phyloP scores from a whole-genome alignment of 345 rosid species.

The Syzygium jambos region DNA sequence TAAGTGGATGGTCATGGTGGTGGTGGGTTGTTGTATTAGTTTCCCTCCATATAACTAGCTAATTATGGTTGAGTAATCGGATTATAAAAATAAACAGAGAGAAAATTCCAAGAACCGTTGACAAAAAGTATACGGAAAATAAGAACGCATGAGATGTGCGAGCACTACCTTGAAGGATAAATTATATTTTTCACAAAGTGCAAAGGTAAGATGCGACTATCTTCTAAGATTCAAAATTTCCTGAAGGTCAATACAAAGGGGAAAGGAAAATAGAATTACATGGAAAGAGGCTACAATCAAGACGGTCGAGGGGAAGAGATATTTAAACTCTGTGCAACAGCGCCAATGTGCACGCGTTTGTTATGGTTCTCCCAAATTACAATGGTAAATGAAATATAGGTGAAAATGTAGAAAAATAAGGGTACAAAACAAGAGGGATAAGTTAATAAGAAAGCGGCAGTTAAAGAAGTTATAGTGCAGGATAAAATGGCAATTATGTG shows the following conservation, averaged over 20 bases:
- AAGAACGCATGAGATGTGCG: too few species aligned
- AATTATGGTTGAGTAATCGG: neutral
- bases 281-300: neutral
- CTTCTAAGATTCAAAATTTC: neutral
- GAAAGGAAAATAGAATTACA: too few species aligned
- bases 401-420: neutral
- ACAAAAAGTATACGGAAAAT: too few species aligned
- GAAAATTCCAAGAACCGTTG: too few species aligned
- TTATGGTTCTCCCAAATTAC: neutral
- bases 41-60: neutral
- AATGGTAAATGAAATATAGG: neutral
- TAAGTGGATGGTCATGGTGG: neutral
- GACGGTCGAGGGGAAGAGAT: neutral
- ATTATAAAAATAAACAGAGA: too few species aligned
- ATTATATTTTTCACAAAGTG: too few species aligned
- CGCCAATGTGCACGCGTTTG: neutral
- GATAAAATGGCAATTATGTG: neutral
- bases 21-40: neutral
- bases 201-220: too few species aligned
- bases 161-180: too few species aligned
- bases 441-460: neutral
- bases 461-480: neutral
- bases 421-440: too few species aligned
- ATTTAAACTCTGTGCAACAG: too few species aligned
- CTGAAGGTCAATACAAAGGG: neutral